Evolutionary conservation across 306 rosid species (phyloP), one percentile per base, ranked within the genome.

Genomic region (Gastrolobium villosum): DNA sequence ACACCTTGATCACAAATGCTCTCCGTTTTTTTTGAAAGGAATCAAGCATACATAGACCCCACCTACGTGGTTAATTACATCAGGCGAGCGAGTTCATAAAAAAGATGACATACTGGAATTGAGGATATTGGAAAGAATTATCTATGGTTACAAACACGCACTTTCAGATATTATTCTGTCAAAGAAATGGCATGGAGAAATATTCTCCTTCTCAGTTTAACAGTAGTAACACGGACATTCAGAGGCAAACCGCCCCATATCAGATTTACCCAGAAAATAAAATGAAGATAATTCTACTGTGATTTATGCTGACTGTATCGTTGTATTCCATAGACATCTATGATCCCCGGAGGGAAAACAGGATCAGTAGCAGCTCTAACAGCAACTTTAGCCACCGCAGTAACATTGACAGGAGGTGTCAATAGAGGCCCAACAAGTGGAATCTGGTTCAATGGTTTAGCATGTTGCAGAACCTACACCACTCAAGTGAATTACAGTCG

Each of bases 361-460:
- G 98, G 95, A 44, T 95, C 99, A 4, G 95, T 87, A 9, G 99
- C 99, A 65, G 95, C 99, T 87, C 97, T 91, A 67, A 95, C 93
- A 56, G 99, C 93, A 68, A 95, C 98, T 61, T 88, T 87, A 0
- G 98, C 93, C 77, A 95, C 92, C 1, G 89, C 79, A 34, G 90
- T 84, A 28, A 91, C 99, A 49, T 84, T 92, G 60, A 92, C 97
- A 6, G 99, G 99, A 66, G 99, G 97, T 59, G 89, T 86, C 69
- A 95, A 88, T 30, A 95, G 84, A 65, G 99, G 98, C 48, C 99
- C 99, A 26, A 95, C 81, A 14, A 95, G 87, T 10, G 99, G 99
- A 54, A 92, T 74, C 81, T 91, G 94, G 82, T 60, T 88, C 80
- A 95, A 87, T 5, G 94, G 70, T 67, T 78, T 90, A 14, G 97